Evolutionary conservation across 805 yeast species (phyloP), one percentile per base, ranked within the genome.

Genomic region (Yamadazyma akitaensis): DNA sequence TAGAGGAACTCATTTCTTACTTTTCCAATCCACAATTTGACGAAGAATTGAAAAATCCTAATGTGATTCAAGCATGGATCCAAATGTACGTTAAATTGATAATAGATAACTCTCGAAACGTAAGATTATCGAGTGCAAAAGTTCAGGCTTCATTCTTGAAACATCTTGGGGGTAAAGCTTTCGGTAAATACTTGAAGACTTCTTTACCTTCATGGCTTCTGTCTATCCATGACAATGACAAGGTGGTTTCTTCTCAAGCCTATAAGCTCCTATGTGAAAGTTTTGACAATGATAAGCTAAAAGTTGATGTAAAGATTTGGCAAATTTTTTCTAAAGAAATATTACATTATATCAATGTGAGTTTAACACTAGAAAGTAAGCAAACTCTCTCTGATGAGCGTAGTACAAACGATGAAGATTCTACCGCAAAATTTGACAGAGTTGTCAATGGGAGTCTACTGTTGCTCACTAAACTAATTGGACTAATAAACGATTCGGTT

Each of bases 31-130:
- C 28, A 2, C 16, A 32, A 14, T 34, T 34, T 17, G 48, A 60
- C 28, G 49, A 55, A 4, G 49, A 52, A 1, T 31, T 51, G 5
- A 33, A 47, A 7, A 83, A 84, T 51, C 86, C 82, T 44, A 55
- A 79, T 21, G 75, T 77, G 16, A 62, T 76, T n/a, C 74, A 72
- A 43, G 76, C 82, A 32, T 88, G 88, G 96, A 73, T 88, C 39
- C 96, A 89, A 62, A 53, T 88, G 17, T 92, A 88, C 57, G 85
- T 97, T 0, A 88, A 89, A 57, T 67, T 91, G 25, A 75, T 94
- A 1, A 72, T 85, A 5, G 94, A 87, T 50, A 80, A 79, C 44
- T 81, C 91, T 2, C 80, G 84, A 52, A 65, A 67, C 12, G 86
- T 89, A 1, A 73, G 97, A 47, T 47, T 67, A 8, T 59, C 73